Evolutionary conservation across 306 rosid species (phyloP), one percentile per base, ranked within the genome.

Genomic region (Begonia peltatifolia): DNA sequence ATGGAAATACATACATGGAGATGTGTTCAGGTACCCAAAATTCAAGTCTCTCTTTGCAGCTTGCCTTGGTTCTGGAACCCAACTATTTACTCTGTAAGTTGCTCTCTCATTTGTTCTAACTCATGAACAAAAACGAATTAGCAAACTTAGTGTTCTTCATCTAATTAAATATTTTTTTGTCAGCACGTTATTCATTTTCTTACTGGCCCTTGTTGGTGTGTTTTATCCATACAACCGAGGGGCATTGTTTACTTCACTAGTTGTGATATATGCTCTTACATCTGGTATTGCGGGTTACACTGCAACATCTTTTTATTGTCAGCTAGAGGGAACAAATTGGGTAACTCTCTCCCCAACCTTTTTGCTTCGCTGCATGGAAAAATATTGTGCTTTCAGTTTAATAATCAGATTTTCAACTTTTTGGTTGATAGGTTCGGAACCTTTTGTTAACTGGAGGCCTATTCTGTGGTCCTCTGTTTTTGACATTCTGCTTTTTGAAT

Each of bases 151-250:
- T 43, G 10, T 15, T 46, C 17, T 38, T 18, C 14, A 12, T 46
- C 20, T 46, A 13, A 46, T 23, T 35, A 47, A 16, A 11, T 54
- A 38, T 62, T 3, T 63, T 65, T 54, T 56, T 55, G 67, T 79
- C 87, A 89, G 95, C 35, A 80, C 87, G 17, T 54, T 89, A 43
- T 78, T 89, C 76, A 82, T 89, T 57, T 80, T 89, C 65, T 38
- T 82, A 53, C 72, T 89, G 22, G 97, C 95, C 0, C 93, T 89
- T 62, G 89, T 85, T 63, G 97, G 95, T 25, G 90, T 89, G 53
- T 89, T 89, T 64, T 85, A 89, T 71, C 95, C 97, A 0, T 85
- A 85, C 90, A 89, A 89, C 61, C 87, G 94, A 20, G 97, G 97
- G 23, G 90, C 95, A 14, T 52, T 89, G 2, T 84, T 76, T 52